Percentiles rank a stretch among this genome's conserved stretches.
Conservation (phyloP, 352 stramenopile species). For the Pythium aphanidermatum region DNA sequence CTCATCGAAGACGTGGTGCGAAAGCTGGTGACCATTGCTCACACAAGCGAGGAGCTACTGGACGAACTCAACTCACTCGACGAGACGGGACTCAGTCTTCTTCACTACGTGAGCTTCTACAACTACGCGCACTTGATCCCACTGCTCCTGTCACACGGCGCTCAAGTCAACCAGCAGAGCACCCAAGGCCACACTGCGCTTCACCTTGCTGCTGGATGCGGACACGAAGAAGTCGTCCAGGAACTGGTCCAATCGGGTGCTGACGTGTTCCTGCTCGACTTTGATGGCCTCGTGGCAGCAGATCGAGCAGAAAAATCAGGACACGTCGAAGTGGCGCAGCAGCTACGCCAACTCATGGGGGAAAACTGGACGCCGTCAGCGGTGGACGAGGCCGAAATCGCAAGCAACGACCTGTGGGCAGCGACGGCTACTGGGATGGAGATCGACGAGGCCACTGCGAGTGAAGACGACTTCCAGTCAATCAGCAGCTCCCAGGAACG, state of each 20-base stretch:
- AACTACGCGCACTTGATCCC: constrained; percentile 79
- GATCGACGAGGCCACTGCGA: constrained; percentile 5
- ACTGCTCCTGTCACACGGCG: constrained; percentile 71
- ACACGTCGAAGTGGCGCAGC: constrained; percentile 37
- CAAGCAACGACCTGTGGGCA: constrained; percentile 1
- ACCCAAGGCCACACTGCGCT: constrained; percentile 78
- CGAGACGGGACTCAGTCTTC: constrained; percentile 75
- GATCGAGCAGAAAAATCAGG: constrained; percentile 78
- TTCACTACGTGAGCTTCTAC: constrained; percentile 90
- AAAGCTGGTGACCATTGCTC: constrained; percentile 71
- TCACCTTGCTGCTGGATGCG: constrained; percentile 77
- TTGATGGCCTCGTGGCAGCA: constrained; percentile 61
- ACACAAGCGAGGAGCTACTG: constrained; percentile 73
- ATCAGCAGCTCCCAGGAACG: constrained; percentile 8
- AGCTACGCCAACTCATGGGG: constrained; percentile 40
- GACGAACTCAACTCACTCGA: constrained; percentile 87
- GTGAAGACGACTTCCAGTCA: constrained; percentile 14
- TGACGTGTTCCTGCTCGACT: constrained; percentile 58
- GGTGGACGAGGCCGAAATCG: constrained; percentile 9
- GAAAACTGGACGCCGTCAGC: not conserved
- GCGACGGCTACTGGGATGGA: constrained; percentile 7
- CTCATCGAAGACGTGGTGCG: constrained; percentile 79
- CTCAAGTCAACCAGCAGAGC: constrained; percentile 80
- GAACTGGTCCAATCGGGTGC: constrained; percentile 55
- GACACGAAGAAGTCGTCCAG: constrained; percentile 56